Evolutionary conservation across 345 rosid genomes (phyloP).

Genomic region (Psidium friedrichsthalianum): DNA sequence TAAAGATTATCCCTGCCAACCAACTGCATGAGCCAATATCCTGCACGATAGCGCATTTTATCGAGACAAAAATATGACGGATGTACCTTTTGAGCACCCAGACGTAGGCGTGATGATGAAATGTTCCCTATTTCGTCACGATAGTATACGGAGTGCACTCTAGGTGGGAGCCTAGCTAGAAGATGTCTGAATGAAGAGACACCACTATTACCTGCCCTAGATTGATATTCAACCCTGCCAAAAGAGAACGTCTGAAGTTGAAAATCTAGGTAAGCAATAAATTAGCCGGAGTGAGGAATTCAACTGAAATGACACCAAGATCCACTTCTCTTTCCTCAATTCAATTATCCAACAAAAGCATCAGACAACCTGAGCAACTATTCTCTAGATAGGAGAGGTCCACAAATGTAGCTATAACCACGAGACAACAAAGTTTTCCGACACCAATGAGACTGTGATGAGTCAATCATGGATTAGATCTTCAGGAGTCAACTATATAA

Average conservation of each 20-base stretch:
- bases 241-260: slow-evolving; percentile 9
- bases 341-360: background rate
- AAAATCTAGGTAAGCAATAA: background rate
- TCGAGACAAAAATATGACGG: background rate
- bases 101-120: background rate
- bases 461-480: background rate
- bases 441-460: background rate
- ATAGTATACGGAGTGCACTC: slow-evolving; percentile 92
- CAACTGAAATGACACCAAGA: background rate
- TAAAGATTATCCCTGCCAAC: background rate
- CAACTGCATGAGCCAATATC: background rate
- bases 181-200: slow-evolving; percentile 75
- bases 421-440: background rate
- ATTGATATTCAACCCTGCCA: slow-evolving; percentile 96
- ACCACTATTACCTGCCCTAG: slow-evolving; percentile 51
- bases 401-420: background rate
- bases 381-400: background rate
- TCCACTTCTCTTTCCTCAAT: background rate
- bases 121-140: slow-evolving; percentile 56
- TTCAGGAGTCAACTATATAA: background rate
- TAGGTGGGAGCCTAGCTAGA: slow-evolving; percentile 79
- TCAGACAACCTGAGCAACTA: background rate
- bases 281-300: background rate
- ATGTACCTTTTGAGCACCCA: slow-evolving; percentile 8
- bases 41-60: background rate